These are phyloP conservation scores for Cryoendolithus antarcticus DNA, from an alignment of 2,329 filamentous ascomycete genomes.

Conservation along the genomic window DNA sequence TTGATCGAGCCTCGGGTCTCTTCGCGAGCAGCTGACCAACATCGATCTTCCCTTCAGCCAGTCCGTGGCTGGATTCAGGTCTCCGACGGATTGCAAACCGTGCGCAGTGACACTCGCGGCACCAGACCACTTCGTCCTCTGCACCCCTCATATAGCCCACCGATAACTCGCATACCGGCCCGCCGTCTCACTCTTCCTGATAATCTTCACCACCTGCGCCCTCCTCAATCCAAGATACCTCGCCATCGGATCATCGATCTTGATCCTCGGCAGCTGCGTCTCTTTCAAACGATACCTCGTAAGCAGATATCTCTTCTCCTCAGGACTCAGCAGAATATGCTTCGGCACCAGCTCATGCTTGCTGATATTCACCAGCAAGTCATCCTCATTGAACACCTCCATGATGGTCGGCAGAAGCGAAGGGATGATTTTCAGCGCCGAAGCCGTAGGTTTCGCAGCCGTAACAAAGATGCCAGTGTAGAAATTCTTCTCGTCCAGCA, in stretches of 20 bases:
- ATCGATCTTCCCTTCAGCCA: not conserved
- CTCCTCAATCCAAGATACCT: constrained; percentile 81
- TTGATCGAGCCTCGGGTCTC: not conserved
- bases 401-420: constrained; percentile 68
- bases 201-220: constrained; percentile 97
- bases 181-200: constrained; percentile 86
- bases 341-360: constrained; percentile 93
- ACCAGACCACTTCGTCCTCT: constrained; percentile 1
- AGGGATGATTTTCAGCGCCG: constrained; percentile 75
- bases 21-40: not conserved
- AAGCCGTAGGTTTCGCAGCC: constrained; percentile 66
- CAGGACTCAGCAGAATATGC: constrained; percentile 77
- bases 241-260: constrained; percentile 83
- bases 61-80: not conserved
- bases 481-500: constrained; percentile 67
- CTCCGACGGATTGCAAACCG: no score
- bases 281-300: constrained; percentile 92
- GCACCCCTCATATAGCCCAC: constrained; percentile 37
- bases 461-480: constrained; percentile 87
- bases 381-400: constrained; percentile 92
- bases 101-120: no score
- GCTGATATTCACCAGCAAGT: constrained; percentile 94
- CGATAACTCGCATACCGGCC: constrained; percentile 94
- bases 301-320: constrained; percentile 78
- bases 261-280: constrained; percentile 86